Evolutionary conservation across 2,329 filamentous ascomycete genomes (phyloP).

Genomic region (Elsinoe fawcettii): DNA sequence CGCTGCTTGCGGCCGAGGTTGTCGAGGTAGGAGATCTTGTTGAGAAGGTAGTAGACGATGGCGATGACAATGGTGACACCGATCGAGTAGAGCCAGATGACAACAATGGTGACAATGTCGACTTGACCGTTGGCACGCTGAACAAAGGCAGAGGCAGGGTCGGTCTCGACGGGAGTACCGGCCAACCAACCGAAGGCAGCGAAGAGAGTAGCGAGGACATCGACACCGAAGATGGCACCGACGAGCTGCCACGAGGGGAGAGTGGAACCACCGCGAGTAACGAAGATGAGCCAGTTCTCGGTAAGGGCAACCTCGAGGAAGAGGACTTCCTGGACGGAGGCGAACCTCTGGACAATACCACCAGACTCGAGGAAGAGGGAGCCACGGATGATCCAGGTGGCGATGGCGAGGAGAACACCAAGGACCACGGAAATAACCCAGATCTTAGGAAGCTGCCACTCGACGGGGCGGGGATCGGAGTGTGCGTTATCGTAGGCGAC

Average conservation of each 20-base stretch:
- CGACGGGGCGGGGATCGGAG: slow-evolving; percentile 65
- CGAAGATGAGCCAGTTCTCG: slow-evolving; percentile 50
- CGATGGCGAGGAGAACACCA: slow-evolving; percentile 59
- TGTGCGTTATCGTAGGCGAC: slow-evolving; percentile 74
- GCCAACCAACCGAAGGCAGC: slow-evolving; percentile 67
- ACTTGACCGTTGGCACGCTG: slow-evolving; percentile 40
- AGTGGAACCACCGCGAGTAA: slow-evolving; percentile 56
- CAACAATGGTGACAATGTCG: slow-evolving; percentile 57
- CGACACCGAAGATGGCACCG: slow-evolving; percentile 62
- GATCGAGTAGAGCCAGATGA: slow-evolving; percentile 60
- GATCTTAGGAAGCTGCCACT: slow-evolving; percentile 76
- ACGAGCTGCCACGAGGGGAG: slow-evolving; percentile 69
- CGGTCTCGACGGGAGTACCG: slow-evolving; percentile 38
- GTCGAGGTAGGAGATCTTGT: slow-evolving; percentile 51
- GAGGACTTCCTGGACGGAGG: slow-evolving; percentile 63
- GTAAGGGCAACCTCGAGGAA: slow-evolving; percentile 47
- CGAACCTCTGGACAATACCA: slow-evolving; percentile 67
- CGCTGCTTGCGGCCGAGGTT: slow-evolving; percentile 58
- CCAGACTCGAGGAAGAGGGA: slow-evolving; percentile 61
- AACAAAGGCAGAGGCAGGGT: slow-evolving; percentile 35
- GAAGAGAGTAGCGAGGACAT: slow-evolving; percentile 65
- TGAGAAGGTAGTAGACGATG: slow-evolving; percentile 57
- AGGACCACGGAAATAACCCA: slow-evolving; percentile 68
- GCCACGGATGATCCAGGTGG: slow-evolving; percentile 66
- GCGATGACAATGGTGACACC: slow-evolving; percentile 58